Base-by-base conservation (phyloP, 1,139 yeast genomes). In the Yamadazyma dushanensis region DNA sequence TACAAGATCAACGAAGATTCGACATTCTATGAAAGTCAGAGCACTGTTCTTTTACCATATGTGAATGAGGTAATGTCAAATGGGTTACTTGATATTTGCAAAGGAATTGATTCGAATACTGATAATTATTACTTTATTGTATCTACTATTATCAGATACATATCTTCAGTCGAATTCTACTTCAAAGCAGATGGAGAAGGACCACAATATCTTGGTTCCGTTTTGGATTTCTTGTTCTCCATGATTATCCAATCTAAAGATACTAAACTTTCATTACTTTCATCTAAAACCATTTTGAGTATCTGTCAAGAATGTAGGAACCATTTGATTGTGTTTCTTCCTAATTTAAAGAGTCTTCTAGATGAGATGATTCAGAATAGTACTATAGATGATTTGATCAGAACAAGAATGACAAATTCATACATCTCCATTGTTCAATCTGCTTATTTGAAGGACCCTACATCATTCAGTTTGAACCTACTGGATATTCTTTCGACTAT, bases 361-460 rank as follows among this genome's bases (percentile, higher is more conserved):
- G 51, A 61, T n/a, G 74, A 74, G 36, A 72, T 82, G 73, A 53
- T 83, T 24, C 59, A 61, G n/a, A 70, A 72, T 35, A 48, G 61
- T 0, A 49, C 54, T 1, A 62, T 74, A 5, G 80, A 79, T 33
- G 56, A 70, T 27, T 61, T 78, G 33, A 75, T 82, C 1, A 63
- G 88, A 41, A 81, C 80, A 48, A 63, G 85, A 41, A 66, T 84
- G 57, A 68, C 77, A 26, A 73, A 77, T 46, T 71, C 89, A 0
- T 74, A 78, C 47, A 70, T 83, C 10, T 80, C 83, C 15, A 77
- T 83, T 31, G 68, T 80, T 18, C 81, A 78, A 46, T 68, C 78
- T 10, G 43, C 47, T 5, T 13, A 24, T 16, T 53, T 76, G 15
- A 63, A 66, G 23, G 59, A 69, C 37, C 80, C 84, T 0, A 45